Base-by-base conservation (phyloP, 768 basidiomycete species). In the Naganishia vishniacii region DNA sequence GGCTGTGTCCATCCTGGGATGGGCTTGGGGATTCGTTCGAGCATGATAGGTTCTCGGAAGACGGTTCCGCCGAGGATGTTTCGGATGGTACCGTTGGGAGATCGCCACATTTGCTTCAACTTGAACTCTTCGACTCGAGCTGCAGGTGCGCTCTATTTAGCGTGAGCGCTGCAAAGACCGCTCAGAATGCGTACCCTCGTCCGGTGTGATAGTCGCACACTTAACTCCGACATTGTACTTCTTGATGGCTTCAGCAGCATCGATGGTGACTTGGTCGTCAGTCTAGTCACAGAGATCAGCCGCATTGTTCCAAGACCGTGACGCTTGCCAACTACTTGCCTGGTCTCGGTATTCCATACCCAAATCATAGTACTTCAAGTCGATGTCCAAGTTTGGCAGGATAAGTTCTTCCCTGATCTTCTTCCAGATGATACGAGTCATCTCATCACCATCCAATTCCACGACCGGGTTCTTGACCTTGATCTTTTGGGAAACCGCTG, bases 341-440 rank as follows among this genome's bases (percentile, higher is more conserved):
- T 88, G 81, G 78, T 99, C 93, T 53, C 94, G 87, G 80, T 87
- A 82, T 79, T 94, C 91, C 71, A 97, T 82, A 18, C 94, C 94
- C n/a, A 97, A 83, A 79, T 97, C 94, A 79, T 84, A 97, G 81
- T 98, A 98, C 79, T 98, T 98, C 83, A 99, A 89, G 74, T 99
- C 90, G 40, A 99, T 80, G 80, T 92, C 83, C 53, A 99, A 82
- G 75, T 92, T 95, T 9, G 95, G 95, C 48, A 95, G 82, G 73
- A 99, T 94, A 72, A 99, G 86, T 90, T 95, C 91, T 72, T 95
- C 88, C 64, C 89, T 82, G 73, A 93, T 92, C 82, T 91, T 91
- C 84, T 91, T 92, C 91, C 90, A 97, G 77, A 98, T 99, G 73
- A 99, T 95, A 70, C 94, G 83, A 34, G 94, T 99, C 94, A 98